Base-by-base conservation (phyloP, 805 yeast species). In the Monosporozyma aerobia region DNA sequence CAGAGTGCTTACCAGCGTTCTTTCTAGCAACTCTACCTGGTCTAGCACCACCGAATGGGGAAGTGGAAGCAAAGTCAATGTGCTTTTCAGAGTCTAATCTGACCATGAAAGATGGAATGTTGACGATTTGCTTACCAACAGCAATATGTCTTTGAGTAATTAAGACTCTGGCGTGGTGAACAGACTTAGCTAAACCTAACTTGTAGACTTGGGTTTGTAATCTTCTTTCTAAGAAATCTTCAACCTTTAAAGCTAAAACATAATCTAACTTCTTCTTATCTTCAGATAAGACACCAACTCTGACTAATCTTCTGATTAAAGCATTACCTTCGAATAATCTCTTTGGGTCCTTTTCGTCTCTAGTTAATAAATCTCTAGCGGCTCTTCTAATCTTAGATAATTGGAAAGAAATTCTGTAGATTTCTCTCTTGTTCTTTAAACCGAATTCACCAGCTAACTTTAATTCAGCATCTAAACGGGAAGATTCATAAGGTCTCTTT, bases 31-130 rank as follows among this genome's bases (percentile, higher is more conserved):
- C 96, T 85, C 99, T 94, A 77, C 99, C 99, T 69, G 99, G 95
- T 83, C 99, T 92, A 70, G 97, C 99, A 81, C 99, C 99, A 78
- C 99, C 99, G 90, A 88, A 92, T 77, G 99, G 99, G 67, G 99
- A 94, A 77, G 88, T 89, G 75, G 94, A 86, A 71, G 99, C 95
- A 72, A 92, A 94, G 85, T 94, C 98, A 79, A 94, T 89, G 90
- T 94, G 98, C 87, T 94, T 94, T 81, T 94, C 99, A 66, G 99
- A 90, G 82, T 94, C 99, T 75, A 94, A 87, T 83, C 99, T 95
- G 63, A 94, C 99, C 85, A 90, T 87, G 92, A 94, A 94, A 64
- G 98, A 92, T 78, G 99, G 98, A 67, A 94, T 87, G 82, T 83
- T 87, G 77, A 94, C 99, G 69, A 90, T 83, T 82, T 94, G 99